Conservation (phyloP, 2,329 filamentous ascomycete genomes). For the Ceratocystis huliohia region DNA sequence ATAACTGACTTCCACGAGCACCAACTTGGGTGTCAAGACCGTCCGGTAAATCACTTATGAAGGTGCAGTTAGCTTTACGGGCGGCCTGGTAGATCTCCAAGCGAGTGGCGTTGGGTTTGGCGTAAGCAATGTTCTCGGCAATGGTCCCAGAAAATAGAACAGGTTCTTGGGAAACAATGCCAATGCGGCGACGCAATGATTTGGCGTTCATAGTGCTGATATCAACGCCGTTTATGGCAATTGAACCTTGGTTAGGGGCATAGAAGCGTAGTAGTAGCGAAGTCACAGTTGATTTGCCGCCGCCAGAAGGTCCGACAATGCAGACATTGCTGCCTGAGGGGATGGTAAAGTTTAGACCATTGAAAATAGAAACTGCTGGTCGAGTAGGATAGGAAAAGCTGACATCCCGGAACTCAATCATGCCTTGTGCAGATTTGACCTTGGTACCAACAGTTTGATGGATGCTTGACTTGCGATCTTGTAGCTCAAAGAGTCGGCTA, state of each 20-base stretch:
- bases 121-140: conserved; percentile 84
- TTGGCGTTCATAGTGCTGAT: conserved; percentile 83
- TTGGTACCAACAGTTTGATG: conserved; percentile 70
- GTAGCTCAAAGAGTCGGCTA: conserved; percentile 88
- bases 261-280: conserved; percentile 90
- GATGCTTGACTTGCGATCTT: conserved; percentile 77
- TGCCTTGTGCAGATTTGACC: conserved; percentile 72
- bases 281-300: conserved; percentile 91
- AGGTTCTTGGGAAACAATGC: conserved; percentile 89
- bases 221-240: conserved; percentile 74
- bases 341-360: conserved; percentile 77
- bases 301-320: conserved; percentile 89
- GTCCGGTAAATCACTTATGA: conserved; percentile 92
- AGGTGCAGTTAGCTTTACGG: conserved; percentile 85
- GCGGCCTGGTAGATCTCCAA: conserved; percentile 77
- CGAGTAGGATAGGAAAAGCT: conserved; percentile 86
- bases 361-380: conserved; percentile 84
- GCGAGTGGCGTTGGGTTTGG: conserved; percentile 63
- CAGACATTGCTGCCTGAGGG: conserved; percentile 89
- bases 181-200: conserved; percentile 80
- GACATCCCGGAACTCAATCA: conserved; percentile 78
- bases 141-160: conserved; percentile 80
- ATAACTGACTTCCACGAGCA: conserved; percentile 81
- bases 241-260: conserved; percentile 60
- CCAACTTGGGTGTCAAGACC: conserved; percentile 91